A percentile compares a stretch with the other conserved stretches of the same genome.
These are phyloP conservation scores for Aspergillus indologenus DNA, from an alignment of 495 filamentous ascomycete species.

Conservation along the genomic window DNA sequence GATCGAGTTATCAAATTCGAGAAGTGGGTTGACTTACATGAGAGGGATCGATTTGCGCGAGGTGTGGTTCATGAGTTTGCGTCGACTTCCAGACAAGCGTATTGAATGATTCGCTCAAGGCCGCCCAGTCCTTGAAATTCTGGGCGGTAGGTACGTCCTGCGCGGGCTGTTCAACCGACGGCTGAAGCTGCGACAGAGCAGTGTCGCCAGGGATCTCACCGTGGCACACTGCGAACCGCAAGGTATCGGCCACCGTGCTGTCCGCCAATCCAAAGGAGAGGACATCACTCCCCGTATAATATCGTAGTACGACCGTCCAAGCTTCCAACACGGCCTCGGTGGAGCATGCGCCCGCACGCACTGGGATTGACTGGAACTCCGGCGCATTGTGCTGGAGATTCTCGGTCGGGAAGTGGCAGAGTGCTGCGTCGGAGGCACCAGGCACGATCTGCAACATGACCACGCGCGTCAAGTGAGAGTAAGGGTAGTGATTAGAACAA, in stretches of 20 bases:
- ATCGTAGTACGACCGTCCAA: constrained; percentile 45
- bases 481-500: background rate
- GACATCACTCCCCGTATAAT: constrained; percentile 42
- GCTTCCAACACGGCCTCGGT: constrained; percentile 16
- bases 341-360: background rate
- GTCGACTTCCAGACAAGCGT: constrained; percentile 29
- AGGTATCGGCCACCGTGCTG: background rate
- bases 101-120: constrained; percentile 27
- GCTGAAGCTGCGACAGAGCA: constrained; percentile 4
- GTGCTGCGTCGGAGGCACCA: constrained; percentile 11
- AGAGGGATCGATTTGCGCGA: constrained; percentile 6
- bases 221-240: constrained; percentile 12
- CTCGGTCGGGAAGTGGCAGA: constrained; percentile 15
- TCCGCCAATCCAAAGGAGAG: constrained; percentile 42
- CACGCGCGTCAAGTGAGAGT: background rate
- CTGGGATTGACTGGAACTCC: constrained; percentile 13
- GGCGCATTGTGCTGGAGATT: constrained; percentile 8
- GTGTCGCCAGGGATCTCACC: constrained; percentile 11
- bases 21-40: constrained; percentile 6
- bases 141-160: background rate
- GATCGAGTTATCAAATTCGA: background rate
- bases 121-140: constrained; percentile 15
- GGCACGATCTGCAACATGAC: constrained; percentile 14
- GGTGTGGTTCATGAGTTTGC: background rate
- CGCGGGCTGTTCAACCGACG: constrained; percentile 2